Base-by-base conservation (phyloP, 352 stramenopile species). In the Globisporangium megalacanthum region DNA sequence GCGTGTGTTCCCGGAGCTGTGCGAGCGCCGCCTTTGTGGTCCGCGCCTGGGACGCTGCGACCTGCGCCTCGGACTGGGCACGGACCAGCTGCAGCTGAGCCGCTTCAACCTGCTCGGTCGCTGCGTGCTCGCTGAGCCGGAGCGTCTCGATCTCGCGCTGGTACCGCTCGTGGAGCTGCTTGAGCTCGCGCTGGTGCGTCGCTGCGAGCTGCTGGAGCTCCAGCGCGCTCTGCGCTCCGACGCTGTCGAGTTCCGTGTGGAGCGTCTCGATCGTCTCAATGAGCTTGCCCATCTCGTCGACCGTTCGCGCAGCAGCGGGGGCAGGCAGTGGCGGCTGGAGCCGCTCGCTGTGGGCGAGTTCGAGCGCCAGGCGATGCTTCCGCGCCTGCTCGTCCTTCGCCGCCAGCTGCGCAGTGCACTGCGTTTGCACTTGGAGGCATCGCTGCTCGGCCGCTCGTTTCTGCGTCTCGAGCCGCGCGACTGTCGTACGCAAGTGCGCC, bases 191-290 rank as follows among this genome's bases (percentile, higher is more conserved):
- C 56, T 85, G 79, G 17, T 93, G 77, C 1, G 31, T 29, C 3
- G 73, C 64, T 0, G 62, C 47, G 0, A 84, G 37, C 33, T 84
- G 65, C 13, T 73, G 70, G 25, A 68, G 67, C 1, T 70, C 42
- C 37, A 66, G 61, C 0, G 89, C 79, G 13, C 70, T 69, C 4
- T 77, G 67, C 4, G 56, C 42, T 11, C 77, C 78, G 0, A 69
- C 56, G 35, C 78, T 60, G 42, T 91, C 77, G 2, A 93, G 56
- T 44, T 93, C 80, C 4, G 62, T 48, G 33, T 82, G 83, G 0
- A 93, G 56, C 4, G 69, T 61, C 41, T 93, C 79, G 33, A 93
- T 88, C 0, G 77, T 89, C 57, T 93, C 83, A 19, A 93, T 87
- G 1, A 91, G 50, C 6, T 70, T 69, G 0, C 74, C 46, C 4